Percentiles rank a stretch among this genome's conserved stretches.
phyloP scores from a whole-genome alignment of 2,329 filamentous ascomycete genomes.

The Fusarium sp. region DNA sequence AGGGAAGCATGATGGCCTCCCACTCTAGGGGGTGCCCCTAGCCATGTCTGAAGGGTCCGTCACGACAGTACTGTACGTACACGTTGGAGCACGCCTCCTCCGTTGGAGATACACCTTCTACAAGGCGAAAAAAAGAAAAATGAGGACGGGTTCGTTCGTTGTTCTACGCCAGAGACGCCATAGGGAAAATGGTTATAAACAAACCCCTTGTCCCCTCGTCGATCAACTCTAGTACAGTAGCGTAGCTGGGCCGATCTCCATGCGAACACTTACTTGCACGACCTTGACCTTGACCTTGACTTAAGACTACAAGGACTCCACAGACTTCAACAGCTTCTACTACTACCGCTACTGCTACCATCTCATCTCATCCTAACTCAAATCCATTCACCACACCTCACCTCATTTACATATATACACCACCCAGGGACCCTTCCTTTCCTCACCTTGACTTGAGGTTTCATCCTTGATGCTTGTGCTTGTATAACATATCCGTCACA shows the following conservation, averaged over 20 bases:
- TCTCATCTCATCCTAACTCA: conserved; percentile 31
- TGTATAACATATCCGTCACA: conserved; percentile 14
- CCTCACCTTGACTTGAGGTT: background rate
- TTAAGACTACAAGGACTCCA: conserved; percentile 37
- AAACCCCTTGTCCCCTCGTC: conserved; percentile 36
- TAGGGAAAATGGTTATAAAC: conserved; percentile 31
- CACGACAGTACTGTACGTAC: background rate
- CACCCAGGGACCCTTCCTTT: conserved; percentile 11
- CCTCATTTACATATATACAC: conserved; percentile 37
- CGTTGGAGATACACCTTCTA: conserved; percentile 8
- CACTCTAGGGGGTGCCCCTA: conserved; percentile 7
- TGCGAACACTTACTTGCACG: conserved; percentile 42
- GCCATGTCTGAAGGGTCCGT: conserved; percentile 15
- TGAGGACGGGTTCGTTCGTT: conserved; percentile 10
- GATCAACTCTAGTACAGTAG: conserved; percentile 39
- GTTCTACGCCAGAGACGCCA: conserved; percentile 29
- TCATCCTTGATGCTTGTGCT: conserved; percentile 14
- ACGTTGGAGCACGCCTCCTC: background rate
- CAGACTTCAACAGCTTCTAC: conserved; percentile 28
- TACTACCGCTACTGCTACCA: conserved; percentile 6
- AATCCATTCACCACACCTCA: conserved; percentile 21
- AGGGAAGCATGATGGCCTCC: background rate
- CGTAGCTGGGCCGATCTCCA: conserved; percentile 39
- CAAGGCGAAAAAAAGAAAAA: conserved; percentile 18
- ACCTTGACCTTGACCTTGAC: conserved; percentile 21